phyloP scores from a whole-genome alignment of 257 asterid species.

The Cinchona pubescens region DNA sequence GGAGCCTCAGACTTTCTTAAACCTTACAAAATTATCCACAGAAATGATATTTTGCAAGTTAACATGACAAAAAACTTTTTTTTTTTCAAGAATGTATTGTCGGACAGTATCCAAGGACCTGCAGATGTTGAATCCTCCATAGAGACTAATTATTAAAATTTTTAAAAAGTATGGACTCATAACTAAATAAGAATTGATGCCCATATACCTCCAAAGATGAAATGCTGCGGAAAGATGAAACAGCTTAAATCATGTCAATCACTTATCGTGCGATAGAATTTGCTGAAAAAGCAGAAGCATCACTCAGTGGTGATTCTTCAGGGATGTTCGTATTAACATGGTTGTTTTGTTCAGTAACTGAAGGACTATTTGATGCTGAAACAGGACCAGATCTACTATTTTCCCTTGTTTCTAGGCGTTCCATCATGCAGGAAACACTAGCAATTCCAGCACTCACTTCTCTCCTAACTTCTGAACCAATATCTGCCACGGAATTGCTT shows the following conservation, averaged over 20 bases:
- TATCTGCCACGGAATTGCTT: slow-evolving; percentile 70
- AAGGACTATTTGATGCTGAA: slow-evolving; percentile 28
- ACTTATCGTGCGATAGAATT: slow-evolving; percentile 40
- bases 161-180: background rate
- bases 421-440: slow-evolving; percentile 85
- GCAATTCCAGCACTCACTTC: slow-evolving; percentile 82
- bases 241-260: slow-evolving; percentile 23
- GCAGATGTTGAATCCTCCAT: background rate
- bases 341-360: slow-evolving; percentile 40
- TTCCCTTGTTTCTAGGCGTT: slow-evolving; percentile 72
- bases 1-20: background rate
- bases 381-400: slow-evolving; percentile 28
- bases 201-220: slow-evolving; percentile 21
- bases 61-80: too few relatives aligned
- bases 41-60: background rate
- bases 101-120: background rate
- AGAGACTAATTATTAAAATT: background rate
- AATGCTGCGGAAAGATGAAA: slow-evolving; percentile 47
- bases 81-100: too few relatives aligned
- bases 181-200: background rate
- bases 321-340: slow-evolving; percentile 27
- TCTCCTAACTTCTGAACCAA: slow-evolving; percentile 68
- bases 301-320: slow-evolving; percentile 28
- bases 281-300: slow-evolving; percentile 48
- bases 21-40: background rate